Evolutionary conservation across 768 basidiomycete species (phyloP).

Genomic region (Lyophyllum semitale): DNA sequence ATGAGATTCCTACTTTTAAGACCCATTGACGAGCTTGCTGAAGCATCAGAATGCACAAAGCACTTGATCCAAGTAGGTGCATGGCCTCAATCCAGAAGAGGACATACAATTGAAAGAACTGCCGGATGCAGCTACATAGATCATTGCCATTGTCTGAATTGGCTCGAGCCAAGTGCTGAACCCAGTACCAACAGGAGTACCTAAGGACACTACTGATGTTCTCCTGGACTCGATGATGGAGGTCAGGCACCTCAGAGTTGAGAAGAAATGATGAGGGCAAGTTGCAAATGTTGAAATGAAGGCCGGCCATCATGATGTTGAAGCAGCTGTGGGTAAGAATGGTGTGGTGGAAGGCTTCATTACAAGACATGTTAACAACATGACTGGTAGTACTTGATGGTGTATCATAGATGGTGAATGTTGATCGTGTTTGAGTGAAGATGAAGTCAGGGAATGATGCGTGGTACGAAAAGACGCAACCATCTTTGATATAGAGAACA

Average conservation of each 20-base stretch:
- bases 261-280: slow-evolving; percentile 16
- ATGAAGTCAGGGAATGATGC: slow-evolving; percentile 24
- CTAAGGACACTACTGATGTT: slow-evolving; percentile 8
- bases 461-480: slow-evolving; percentile 20
- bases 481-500: slow-evolving; percentile 20
- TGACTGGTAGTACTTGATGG: no score
- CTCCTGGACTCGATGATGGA: neutral
- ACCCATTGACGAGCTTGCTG: slow-evolving; percentile 9
- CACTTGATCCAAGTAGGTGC: slow-evolving; percentile 20
- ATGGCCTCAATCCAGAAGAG: slow-evolving; percentile 31
- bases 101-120: slow-evolving; percentile 16
- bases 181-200: slow-evolving; percentile 6
- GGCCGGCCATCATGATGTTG: slow-evolving; percentile 14
- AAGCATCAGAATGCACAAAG: slow-evolving; percentile 21
- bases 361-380: slow-evolving; percentile 17
- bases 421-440: slow-evolving; percentile 2
- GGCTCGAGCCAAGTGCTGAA: neutral
- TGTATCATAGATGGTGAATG: neutral
- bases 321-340: slow-evolving; percentile 18
- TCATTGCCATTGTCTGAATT: neutral
- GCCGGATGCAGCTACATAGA: neutral
- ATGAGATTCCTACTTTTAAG: neutral
- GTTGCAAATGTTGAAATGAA: slow-evolving; percentile 23
- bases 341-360: slow-evolving; percentile 8
- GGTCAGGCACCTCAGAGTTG: slow-evolving; percentile 11